A percentile compares a stretch with the other conserved stretches of the same genome.
Evolutionary conservation across 169 alveolate species (phyloP).

Genomic region (Condylostoma magnum): DNA sequence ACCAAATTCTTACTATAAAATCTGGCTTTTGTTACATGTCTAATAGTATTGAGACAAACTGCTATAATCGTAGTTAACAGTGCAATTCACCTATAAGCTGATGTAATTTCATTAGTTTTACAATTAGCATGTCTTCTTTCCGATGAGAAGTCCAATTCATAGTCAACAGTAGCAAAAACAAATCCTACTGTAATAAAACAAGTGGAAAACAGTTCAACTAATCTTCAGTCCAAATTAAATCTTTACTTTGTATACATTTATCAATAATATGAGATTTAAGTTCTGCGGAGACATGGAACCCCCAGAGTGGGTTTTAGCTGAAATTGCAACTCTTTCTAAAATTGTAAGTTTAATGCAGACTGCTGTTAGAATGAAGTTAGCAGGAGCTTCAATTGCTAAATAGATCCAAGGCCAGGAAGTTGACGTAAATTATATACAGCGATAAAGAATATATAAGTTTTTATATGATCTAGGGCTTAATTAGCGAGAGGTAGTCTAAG

Average conservation of each 20-base stretch:
- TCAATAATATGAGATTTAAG: conserved; percentile 20
- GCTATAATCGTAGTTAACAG: no score
- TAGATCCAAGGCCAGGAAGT: neutral
- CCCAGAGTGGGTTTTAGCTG: conserved; percentile 27
- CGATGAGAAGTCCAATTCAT: conserved; percentile 6
- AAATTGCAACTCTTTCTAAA: neutral
- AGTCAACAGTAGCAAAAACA: conserved; percentile 11
- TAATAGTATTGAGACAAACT: no score
- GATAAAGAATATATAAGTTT: conserved; percentile 12
- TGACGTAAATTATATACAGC: no score
- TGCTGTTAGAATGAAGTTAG: conserved; percentile 16
- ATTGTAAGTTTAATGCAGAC: conserved; percentile 10
- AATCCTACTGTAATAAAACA: conserved; percentile 1
- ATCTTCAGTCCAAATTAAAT: conserved; percentile 22
- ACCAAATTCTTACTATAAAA: no score
- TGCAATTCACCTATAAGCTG: no score
- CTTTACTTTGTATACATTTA: no score
- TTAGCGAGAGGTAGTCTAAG: neutral
- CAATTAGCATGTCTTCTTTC: conserved; percentile 27
- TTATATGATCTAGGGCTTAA: conserved; percentile 5
- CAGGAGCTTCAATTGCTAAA: neutral
- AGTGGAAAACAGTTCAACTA: conserved; percentile 3
- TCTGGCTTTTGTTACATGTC: no score
- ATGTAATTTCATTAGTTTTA: no score
- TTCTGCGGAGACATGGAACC: conserved; percentile 35